Evolutionary conservation across 2,329 filamentous ascomycete genomes (phyloP), one percentile per base, ranked within the genome.

Genomic region (Penicillium olsonii): DNA sequence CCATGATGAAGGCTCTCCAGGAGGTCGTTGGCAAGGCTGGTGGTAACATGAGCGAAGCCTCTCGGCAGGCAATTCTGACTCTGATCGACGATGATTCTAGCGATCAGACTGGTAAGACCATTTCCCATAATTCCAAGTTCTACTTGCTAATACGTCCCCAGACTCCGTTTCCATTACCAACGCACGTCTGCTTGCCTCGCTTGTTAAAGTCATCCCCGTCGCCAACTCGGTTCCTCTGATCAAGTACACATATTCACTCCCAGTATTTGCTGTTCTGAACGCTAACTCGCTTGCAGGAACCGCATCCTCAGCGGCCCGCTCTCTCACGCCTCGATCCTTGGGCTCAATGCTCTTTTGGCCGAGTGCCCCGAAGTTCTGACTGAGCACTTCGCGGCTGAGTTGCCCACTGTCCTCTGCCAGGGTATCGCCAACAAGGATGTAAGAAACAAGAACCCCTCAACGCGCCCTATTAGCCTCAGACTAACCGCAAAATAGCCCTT

Each of bases 11-110:
- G 77, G 94, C 94, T 3, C 75, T 99, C 38, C 96, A 95, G 67
- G 92, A 97, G 67, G 94, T 99, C 24, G 87, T 99, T 53, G 92
- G 90, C 78, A 96, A 96, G 73, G 92, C 92, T 15, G 94, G 94
- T 46, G 80, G 81, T 50, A 96, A 92, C 72, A 99, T 99, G 94
- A 92, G 89, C 62, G 94, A 97, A 63, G 77, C 85, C 18, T 96
- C 92, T 40, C 85, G 92, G 47, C 82, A 85, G 52, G 85, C 92
- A n/a, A 90, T 99, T 20, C 77, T 99, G 41, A 82, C 84, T 37
- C 78, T 99, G 41, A 96, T 99, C 64, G 94, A 97, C 68, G 85
- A 85, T 59, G 91, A 96, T 53, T 76, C 81, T 3, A 88, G 90
- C 52, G 88, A 89, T 57, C 80, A 80, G 38, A 89, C 91, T 64